A percentile compares a stretch with the other conserved stretches of the same genome.
Conservation (phyloP, 495 filamentous ascomycete species). For the Amniculicola lignicola region DNA sequence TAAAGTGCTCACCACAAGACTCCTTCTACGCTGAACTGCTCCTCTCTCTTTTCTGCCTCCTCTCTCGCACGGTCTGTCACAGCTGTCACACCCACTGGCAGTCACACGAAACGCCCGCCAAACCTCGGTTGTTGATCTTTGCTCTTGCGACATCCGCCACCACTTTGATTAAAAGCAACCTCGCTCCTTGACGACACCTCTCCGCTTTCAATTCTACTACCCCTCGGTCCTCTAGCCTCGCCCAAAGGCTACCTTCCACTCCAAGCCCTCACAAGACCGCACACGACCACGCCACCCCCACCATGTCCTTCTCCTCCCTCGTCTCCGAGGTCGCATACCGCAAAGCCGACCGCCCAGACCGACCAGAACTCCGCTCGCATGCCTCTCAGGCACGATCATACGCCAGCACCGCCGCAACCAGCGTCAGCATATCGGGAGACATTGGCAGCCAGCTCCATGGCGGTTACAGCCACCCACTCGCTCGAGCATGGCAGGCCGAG, state of each 20-base stretch:
- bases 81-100: too few relatives aligned
- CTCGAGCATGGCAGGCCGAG: conserved; percentile 92
- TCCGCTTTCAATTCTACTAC: too few relatives aligned
- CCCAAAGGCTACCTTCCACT: too few relatives aligned
- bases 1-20: background rate
- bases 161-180: too few relatives aligned
- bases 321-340: conserved; percentile 80
- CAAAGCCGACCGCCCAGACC: conserved; percentile 49
- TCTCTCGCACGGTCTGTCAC: too few relatives aligned
- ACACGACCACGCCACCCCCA: conserved; percentile 16
- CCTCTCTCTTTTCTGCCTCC: too few relatives aligned
- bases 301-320: conserved; percentile 88
- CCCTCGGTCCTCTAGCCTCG: too few relatives aligned
- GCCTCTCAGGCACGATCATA: conserved; percentile 74
- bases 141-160: background rate
- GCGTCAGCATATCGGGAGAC: conserved; percentile 86
- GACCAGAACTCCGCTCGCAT: conserved; percentile 63
- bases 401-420: conserved; percentile 85
- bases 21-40: too few relatives aligned
- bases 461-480: conserved; percentile 89
- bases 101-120: background rate
- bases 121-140: background rate
- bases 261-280: background rate
- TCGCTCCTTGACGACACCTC: too few relatives aligned
- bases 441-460: conserved; percentile 94